These are phyloP conservation scores for Nicotiana tomentosiformis DNA, from an alignment of 257 asterid species.

Conservation along the genomic window DNA sequence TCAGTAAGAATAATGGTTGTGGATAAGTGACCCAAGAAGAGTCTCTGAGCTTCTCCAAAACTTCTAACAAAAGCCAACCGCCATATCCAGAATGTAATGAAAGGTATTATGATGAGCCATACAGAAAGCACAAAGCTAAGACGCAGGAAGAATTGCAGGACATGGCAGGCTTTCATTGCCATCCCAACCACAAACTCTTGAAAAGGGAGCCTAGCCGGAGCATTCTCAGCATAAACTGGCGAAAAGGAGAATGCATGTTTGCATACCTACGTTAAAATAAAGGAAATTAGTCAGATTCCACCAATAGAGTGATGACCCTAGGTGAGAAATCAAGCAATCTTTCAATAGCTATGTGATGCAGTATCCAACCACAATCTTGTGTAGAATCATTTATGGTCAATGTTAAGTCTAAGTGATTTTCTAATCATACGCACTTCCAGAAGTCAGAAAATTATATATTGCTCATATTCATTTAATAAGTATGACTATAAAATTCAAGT, in stretches of 20 bases:
- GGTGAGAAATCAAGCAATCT: neutral
- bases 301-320: constrained; percentile 1
- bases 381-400: neutral
- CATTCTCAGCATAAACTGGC: constrained; percentile 92
- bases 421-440: neutral
- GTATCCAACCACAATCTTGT: neutral
- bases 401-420: neutral
- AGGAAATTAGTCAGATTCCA: constrained; percentile 1
- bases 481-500: neutral
- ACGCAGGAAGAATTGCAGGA: constrained; percentile 81
- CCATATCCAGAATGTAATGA: constrained; percentile 99
- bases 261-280: constrained; percentile 60
- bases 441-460: neutral
- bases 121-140: constrained; percentile 92
- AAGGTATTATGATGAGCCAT: constrained; percentile 96
- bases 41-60: constrained; percentile 82
- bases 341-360: neutral
- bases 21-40: constrained; percentile 81
- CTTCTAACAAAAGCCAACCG: constrained; percentile 90
- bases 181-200: constrained; percentile 85
- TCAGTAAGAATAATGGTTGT: constrained; percentile 82
- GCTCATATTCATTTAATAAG: neutral
- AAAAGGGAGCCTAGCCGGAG: constrained; percentile 89
- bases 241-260: constrained; percentile 95
- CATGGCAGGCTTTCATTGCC: constrained; percentile 91